Conservation (phyloP, 176 grass and related monocot genomes). For the Rhynchospora pubera region DNA sequence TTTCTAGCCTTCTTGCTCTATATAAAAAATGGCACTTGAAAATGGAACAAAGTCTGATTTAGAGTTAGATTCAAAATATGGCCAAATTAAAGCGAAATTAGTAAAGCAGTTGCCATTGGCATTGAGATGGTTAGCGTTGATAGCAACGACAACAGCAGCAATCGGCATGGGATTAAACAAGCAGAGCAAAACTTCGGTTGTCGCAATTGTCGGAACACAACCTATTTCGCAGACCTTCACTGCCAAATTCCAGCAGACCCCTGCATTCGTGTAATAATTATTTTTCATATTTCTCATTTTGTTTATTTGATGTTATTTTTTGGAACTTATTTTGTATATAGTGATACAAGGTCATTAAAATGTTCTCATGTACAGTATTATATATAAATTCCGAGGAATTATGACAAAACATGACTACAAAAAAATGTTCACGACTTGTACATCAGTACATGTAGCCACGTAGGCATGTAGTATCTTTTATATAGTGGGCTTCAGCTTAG, state of each 20-base stretch:
- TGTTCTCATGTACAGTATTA: not conserved
- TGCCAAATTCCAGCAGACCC: slow-evolving; percentile 50
- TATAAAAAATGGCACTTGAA: slow-evolving; percentile 38
- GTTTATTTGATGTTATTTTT: not conserved
- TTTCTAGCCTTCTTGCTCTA: not conserved
- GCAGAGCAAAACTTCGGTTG: slow-evolving; percentile 44
- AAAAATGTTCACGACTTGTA: not conserved
- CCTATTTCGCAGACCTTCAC: slow-evolving; percentile 55
- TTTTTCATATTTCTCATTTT: not conserved
- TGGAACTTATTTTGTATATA: not conserved
- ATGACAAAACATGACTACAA: not conserved
- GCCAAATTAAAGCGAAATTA: slow-evolving; percentile 27
- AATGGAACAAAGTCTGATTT: slow-evolving; percentile 21
- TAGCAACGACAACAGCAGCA: slow-evolving; percentile 38
- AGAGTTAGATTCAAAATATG: not conserved
- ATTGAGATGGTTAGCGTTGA: slow-evolving; percentile 33
- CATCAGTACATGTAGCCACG: too few species aligned
- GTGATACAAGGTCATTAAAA: not conserved
- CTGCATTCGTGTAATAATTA: slow-evolving; percentile 53
- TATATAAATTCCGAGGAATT: not conserved
- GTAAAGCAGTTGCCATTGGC: slow-evolving; percentile 9
- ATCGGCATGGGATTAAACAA: slow-evolving; percentile 57
- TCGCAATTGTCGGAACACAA: slow-evolving; percentile 61
- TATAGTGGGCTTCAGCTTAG: too few species aligned
- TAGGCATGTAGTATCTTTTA: not conserved